These are phyloP conservation scores for Hypomyces perniciosus DNA, from an alignment of 2,329 filamentous ascomycete genomes.

Conservation along the genomic window DNA sequence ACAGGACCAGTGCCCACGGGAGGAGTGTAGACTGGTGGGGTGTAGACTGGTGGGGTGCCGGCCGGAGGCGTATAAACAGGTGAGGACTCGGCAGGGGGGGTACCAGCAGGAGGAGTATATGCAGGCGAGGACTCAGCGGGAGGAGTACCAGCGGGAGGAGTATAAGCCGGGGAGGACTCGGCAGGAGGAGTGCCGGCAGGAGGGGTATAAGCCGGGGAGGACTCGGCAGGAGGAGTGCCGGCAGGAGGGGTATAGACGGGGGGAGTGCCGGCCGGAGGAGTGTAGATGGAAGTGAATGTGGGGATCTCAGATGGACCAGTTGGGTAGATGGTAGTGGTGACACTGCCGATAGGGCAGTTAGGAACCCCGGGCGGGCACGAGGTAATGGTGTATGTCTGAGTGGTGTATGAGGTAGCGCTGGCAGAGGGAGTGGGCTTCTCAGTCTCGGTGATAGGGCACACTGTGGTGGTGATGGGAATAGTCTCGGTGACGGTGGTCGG, in stretches of 20 bases:
- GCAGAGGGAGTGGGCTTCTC: neutral
- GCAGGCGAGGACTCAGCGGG: neutral
- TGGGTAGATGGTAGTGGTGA: conserved; percentile 24
- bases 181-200: conserved; percentile 7
- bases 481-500: conserved; percentile 30
- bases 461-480: conserved; percentile 31
- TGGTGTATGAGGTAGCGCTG: conserved; percentile 23
- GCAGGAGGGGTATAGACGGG: conserved; percentile 9
- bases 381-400: conserved; percentile 29
- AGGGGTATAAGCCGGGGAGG: conserved; percentile 20
- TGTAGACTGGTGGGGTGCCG: conserved; percentile 3
- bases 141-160: conserved; percentile 1
- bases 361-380: conserved; percentile 24
- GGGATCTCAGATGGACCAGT: conserved; percentile 20
- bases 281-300: conserved; percentile 17
- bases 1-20: neutral
- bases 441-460: conserved; percentile 34
- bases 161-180: too few species aligned
- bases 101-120: conserved; percentile 13
- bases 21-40: neutral
- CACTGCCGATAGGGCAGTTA: conserved; percentile 26
- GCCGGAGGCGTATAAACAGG: neutral
- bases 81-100: conserved; percentile 17
- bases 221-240: conserved; percentile 1
- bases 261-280: conserved; percentile 8